phyloP scores from a whole-genome alignment of 2,329 filamentous ascomycete species.

The Talaromyces pinophilus region DNA sequence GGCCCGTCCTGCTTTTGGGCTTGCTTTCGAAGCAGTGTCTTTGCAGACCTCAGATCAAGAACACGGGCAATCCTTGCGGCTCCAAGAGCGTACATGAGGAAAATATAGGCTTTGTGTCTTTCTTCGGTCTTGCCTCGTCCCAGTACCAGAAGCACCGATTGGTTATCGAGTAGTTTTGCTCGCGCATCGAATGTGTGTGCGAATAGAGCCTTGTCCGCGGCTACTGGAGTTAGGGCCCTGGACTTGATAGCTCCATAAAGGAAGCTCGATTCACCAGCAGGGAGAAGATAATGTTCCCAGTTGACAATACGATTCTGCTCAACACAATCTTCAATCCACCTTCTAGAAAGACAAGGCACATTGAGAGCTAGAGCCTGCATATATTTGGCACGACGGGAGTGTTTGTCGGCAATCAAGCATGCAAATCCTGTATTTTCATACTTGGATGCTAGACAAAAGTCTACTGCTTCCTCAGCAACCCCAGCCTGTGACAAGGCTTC shows the following conservation, averaged over 20 bases:
- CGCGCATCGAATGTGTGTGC: slow-evolving; percentile 59
- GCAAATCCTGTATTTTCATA: slow-evolving; percentile 69
- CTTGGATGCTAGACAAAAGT: slow-evolving; percentile 57
- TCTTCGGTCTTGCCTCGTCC: slow-evolving; percentile 63
- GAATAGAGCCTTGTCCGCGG: slow-evolving; percentile 59
- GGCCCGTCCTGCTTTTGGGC: slow-evolving; percentile 41
- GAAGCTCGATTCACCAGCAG: slow-evolving; percentile 76
- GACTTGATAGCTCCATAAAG: slow-evolving; percentile 77
- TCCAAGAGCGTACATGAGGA: slow-evolving; percentile 76
- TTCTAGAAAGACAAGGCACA: slow-evolving; percentile 78
- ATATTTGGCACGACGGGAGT: slow-evolving; percentile 86
- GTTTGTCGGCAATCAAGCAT: slow-evolving; percentile 79
- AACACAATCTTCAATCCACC: slow-evolving; percentile 78
- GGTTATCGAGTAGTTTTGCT: slow-evolving; percentile 63
- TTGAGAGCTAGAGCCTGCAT: slow-evolving; percentile 91
- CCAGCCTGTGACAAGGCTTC: slow-evolving; percentile 29
- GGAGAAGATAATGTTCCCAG: slow-evolving; percentile 81
- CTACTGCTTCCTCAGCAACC: slow-evolving; percentile 27
- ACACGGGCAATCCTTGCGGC: slow-evolving; percentile 67
- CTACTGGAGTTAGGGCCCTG: slow-evolving; percentile 64
- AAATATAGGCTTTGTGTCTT: slow-evolving; percentile 71
- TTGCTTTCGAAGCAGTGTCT: slow-evolving; percentile 56
- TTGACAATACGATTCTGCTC: slow-evolving; percentile 62
- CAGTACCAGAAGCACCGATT: slow-evolving; percentile 72
- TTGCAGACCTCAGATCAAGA: slow-evolving; percentile 65